Conservation (phyloP, 2,329 filamentous ascomycete species). For the Cladophialophora carrionii region DNA sequence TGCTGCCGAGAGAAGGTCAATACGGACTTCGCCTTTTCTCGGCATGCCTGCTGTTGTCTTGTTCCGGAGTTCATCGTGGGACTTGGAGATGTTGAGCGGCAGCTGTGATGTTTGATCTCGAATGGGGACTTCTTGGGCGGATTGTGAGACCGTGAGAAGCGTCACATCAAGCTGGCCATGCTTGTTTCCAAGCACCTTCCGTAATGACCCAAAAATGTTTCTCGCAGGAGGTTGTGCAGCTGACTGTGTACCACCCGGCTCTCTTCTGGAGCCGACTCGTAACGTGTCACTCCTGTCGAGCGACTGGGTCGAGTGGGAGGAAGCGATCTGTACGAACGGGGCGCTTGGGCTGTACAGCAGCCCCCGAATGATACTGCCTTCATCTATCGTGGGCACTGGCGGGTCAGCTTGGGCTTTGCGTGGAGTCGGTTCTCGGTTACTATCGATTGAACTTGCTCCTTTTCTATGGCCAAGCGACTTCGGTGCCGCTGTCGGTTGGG, state of each 20-base stretch:
- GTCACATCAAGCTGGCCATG: conserved; percentile 42
- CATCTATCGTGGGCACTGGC: conserved; percentile 37
- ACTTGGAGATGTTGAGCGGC: conserved; percentile 51
- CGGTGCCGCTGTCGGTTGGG: conserved; percentile 51
- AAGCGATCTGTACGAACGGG: conserved; percentile 70
- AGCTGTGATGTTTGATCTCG: conserved; percentile 45
- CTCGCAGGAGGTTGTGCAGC: conserved; percentile 69
- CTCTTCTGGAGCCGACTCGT: conserved; percentile 17
- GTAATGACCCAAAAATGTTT: conserved; percentile 82
- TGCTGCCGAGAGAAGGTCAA: conserved; percentile 80
- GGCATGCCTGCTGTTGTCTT: conserved; percentile 43
- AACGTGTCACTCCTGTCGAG: conserved; percentile 41
- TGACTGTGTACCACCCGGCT: conserved; percentile 18
- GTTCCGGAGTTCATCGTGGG: conserved; percentile 50
- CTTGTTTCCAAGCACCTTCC: conserved; percentile 73
- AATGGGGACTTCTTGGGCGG: conserved; percentile 26
- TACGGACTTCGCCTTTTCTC: conserved; percentile 61
- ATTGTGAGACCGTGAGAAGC: conserved; percentile 35
- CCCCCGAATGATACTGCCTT: conserved; percentile 84
- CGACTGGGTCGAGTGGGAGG: conserved; percentile 56
- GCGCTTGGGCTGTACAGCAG: conserved; percentile 81
- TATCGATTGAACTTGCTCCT: conserved; percentile 70
- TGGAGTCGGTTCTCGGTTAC: conserved; percentile 65
- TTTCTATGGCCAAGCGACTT: conserved; percentile 69
- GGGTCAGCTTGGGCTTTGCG: conserved; percentile 60